Evolutionary conservation across 495 filamentous ascomycete species (phyloP), one percentile per base, ranked within the genome.

Genomic region (Tuber umbilicatum): DNA sequence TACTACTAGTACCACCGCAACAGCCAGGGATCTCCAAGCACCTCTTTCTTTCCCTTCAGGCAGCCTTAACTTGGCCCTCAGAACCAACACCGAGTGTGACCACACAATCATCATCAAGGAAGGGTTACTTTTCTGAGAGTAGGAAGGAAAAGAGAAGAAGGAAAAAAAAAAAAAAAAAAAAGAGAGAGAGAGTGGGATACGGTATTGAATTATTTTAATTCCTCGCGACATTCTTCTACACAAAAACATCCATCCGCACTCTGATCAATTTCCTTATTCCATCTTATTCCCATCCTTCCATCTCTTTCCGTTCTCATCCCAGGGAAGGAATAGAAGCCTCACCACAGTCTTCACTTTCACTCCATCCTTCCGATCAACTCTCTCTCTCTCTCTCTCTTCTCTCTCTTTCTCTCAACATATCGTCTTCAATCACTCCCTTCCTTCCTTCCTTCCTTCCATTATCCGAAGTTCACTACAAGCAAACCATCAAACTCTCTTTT

Each of bases 401-500:
- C 38, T 72, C 39, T 27, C 40, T 69, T 41, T 37, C 37, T 40
- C 73, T 71, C 38, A n/a, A 39, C 68, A 39, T 73, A 38, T 69
- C 67, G 23, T 69, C 40, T 73, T 21, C 60, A 27, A 42, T 27
- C 40, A 73, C 68, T 74, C 19, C 67, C 45, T 38, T 42, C 71
- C 68, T 55, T 55, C 47, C 68, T 27, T 41, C 67, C 68, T 21
- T 72, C 69, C 42, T 38, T 43, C 71, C 68, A 39, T 42, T 72
- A 71, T 47, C 43, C 73, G 70, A 39, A 55, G 19, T 23, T 70
- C 43, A 50, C 55, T 74, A 78, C 76, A 79, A 70, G 69, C 78
- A 80, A 79, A 80, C 78, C 70, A 77, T 68, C 68, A 80, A 79
- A 80, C 74, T 45, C 79, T 75, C 75, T 47, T 71, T 81, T 74